phyloP scores from a whole-genome alignment of 2,329 filamentous ascomycete species.

The Penicillium brevicompactum region DNA sequence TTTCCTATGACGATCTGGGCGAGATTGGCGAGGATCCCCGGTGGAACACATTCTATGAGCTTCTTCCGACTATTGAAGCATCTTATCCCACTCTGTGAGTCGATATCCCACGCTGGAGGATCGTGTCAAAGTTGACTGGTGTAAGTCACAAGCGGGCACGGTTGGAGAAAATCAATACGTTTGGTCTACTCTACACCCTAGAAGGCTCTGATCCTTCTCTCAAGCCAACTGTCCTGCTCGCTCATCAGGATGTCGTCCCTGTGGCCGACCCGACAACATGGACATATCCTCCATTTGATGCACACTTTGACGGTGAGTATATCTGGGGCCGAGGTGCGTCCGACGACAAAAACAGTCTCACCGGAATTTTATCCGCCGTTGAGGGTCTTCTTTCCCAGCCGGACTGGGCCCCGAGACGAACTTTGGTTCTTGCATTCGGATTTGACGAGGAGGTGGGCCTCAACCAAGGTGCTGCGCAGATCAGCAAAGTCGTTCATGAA shows the following conservation, averaged over 20 bases:
- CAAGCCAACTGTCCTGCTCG: conserved; percentile 62
- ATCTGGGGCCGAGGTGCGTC: conserved; percentile 64
- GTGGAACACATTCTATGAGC: conserved; percentile 59
- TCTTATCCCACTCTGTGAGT: not conserved
- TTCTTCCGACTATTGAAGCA: conserved; percentile 31
- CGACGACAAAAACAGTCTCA: conserved; percentile 65
- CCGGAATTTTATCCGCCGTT: conserved; percentile 54
- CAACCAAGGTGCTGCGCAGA: conserved; percentile 15
- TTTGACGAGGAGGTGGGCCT: conserved; percentile 66
- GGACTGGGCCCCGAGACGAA: conserved; percentile 55
- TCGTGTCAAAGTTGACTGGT: not conserved
- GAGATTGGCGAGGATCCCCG: conserved; percentile 55
- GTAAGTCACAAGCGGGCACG: conserved; percentile 30
- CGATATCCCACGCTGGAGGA: not conserved
- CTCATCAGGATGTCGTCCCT: conserved; percentile 67
- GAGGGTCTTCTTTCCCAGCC: conserved; percentile 55
- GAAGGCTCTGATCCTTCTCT: conserved; percentile 40
- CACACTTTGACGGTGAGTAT: conserved; percentile 58
- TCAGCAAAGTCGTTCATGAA: conserved; percentile 41
- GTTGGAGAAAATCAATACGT: conserved; percentile 60
- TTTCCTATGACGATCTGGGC: conserved; percentile 59
- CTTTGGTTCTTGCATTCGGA: conserved; percentile 61
- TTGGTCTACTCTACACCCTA: conserved; percentile 51
- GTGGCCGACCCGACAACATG: conserved; percentile 53
- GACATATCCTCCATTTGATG: conserved; percentile 64